Conservation (phyloP, 1,284 basidiomycete genomes). For the Farysia itapuensis region DNA sequence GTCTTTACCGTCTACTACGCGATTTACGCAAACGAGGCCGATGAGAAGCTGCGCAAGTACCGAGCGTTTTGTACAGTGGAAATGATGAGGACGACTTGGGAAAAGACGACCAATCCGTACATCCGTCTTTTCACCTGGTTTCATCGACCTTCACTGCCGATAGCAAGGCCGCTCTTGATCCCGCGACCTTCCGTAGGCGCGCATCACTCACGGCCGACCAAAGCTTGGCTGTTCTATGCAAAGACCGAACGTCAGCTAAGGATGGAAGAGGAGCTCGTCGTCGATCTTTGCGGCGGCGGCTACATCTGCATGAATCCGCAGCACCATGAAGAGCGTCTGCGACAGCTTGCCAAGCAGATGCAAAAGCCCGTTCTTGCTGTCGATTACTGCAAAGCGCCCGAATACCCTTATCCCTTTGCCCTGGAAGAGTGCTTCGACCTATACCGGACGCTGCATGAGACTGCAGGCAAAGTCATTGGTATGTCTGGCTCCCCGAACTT, state of each 20-base stretch:
- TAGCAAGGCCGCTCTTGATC: constrained; percentile 76
- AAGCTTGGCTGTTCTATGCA: constrained; percentile 80
- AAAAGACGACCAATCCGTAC: constrained; percentile 92
- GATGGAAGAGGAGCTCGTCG: constrained; percentile 44
- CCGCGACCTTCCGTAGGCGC: constrained; percentile 67
- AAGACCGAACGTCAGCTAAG: constrained; percentile 70
- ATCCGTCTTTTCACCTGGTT: constrained; percentile 70
- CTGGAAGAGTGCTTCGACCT: constrained; percentile 91
- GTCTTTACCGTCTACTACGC: constrained; percentile 88
- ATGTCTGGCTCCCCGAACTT: constrained; percentile 64
- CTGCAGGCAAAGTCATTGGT: constrained; percentile 77
- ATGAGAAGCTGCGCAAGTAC: constrained; percentile 80
- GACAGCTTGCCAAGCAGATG: constrained; percentile 79
- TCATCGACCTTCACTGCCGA: constrained; percentile 68
- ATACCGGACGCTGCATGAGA: constrained; percentile 78
- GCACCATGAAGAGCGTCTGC: constrained; percentile 91
- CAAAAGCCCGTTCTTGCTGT: constrained; percentile 80
- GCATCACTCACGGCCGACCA: constrained; percentile 71
- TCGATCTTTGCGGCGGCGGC: constrained; percentile 89
- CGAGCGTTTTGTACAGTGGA: constrained; percentile 91
- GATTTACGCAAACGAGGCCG: constrained; percentile 87
- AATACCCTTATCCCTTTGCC: constrained; percentile 65
- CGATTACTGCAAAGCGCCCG: constrained; percentile 94
- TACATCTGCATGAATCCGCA: constrained; percentile 83
- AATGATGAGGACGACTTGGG: constrained; percentile 92